Base-by-base conservation (phyloP, 345 rosid genomes). In the Rhodomyrtus tomentosa region DNA sequence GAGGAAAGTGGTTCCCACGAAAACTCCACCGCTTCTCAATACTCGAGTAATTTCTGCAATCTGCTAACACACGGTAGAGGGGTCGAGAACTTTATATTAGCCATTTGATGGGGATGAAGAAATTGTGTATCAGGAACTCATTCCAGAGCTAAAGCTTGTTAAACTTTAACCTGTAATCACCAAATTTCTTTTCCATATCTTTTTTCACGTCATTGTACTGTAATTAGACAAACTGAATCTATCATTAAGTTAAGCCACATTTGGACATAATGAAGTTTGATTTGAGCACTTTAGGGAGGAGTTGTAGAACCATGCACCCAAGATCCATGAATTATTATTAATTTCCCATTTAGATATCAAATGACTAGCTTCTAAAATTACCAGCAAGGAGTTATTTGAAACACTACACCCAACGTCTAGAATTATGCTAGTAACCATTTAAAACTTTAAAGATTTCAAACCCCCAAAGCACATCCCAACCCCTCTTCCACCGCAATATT, bases 1-100 rank as follows among this genome's bases (percentile, higher is more conserved):
- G 52, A 95, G 96, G 89, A 97, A 95, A 51, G 98, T 97, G 42
- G 95, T 94, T 84, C 98, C 98, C 24, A 94, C 98, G 89, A 95
- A 94, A 25, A 97, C 94, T 84, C 98, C 98, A 55, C 98, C 98
- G 52, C 96, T 94, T 88, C 92, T 89, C 85, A 94, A 86, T 83
- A 91, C 86, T 82, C 99, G 96, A 80, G 93, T 89, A 84, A 97
- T 95, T 92, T 97, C 98, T 87, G 99, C 97, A 88, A 97, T 83
- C 98, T 94, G 92, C 76, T 13, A 20, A 5, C 2, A 22, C 1
- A 1, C 12, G 0, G 20, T 25, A 22, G 36, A 68, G 82, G 50
- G 38, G 38, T 40, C 5, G 8, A 68, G 76, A 68, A 68, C 42
- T 48, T 27, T 10, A 5, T 51, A 27, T 56, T 13, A 68, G 51